Base-by-base conservation (phyloP, 139 green algal genomes). In the Chlamydomonas eustigma region DNA sequence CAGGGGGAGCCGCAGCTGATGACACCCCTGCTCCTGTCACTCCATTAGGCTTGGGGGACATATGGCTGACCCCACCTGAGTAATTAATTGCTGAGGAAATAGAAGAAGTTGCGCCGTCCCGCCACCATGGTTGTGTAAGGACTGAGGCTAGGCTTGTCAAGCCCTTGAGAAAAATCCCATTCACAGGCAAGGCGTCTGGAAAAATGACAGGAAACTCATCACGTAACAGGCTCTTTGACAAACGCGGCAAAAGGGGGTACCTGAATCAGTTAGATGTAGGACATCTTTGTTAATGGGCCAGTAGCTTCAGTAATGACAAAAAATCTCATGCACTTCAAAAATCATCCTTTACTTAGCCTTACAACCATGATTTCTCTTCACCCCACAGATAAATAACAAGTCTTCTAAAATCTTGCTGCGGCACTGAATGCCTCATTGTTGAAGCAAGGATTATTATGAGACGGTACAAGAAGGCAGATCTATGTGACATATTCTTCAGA, bases 391-490 rank as follows among this genome's bases (percentile, higher is more conserved):
- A n/a, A n/a, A n/a, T n/a, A n/a, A n/a, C n/a, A n/a, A n/a, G n/a
- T n/a, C n/a, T 58, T 58, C 12, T 18, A 58, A 58, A 12, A 12
- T 18, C 44, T 58, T 12, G 12, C 12, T 58, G 44, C 44, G 18
- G 12, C 12, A 28, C 12, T 58, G 44, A 12, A 12, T 58, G 44
- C 44, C 12, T 58, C 18, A 18, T 12, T 12, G 44, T 18, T 12
- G 12, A 18, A 28, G 44, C 44, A 18, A 28, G 18, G 12, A 12
- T 58, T 58, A 12, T 12, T 58, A 18, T 58, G 44, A 28, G 44
- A 12, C 12, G 18, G 44, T 88, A 87, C 44, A 58, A 58, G 44
- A 58, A 18, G 12, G 44, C 74, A 94, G 80, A 89, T n/a, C n/a
- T n/a, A n/a, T n/a, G n/a, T n/a, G n/a, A n/a, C n/a, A n/a, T n/a